Conservation (phyloP, 2,329 filamentous ascomycete species). For the Ophiocordyceps australis region DNA sequence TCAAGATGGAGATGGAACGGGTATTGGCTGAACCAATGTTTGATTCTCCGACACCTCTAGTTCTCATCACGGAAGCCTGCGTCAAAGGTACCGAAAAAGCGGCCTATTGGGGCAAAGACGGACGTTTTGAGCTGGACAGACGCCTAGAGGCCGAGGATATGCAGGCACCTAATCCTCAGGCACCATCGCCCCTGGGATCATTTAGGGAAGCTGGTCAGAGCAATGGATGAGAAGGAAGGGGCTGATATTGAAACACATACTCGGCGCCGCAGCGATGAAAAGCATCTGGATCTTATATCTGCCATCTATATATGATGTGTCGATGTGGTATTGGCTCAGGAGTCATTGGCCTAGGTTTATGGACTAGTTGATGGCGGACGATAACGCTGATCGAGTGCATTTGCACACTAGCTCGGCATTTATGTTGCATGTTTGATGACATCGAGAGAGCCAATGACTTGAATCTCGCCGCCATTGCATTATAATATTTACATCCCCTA, state of each 20-base stretch:
- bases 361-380: no score
- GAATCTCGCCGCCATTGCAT: constrained; percentile 19
- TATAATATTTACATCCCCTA: constrained; percentile 24
- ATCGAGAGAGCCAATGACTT: constrained; percentile 12
- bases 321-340: no score
- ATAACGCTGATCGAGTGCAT: no score
- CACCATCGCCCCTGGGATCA: constrained; percentile 17
- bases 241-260: no score
- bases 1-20: constrained; percentile 68
- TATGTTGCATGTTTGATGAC: constrained; percentile 6
- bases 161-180: constrained; percentile 5
- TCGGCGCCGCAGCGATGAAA: no score
- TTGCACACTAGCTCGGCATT: no score
- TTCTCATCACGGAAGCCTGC: constrained; percentile 54
- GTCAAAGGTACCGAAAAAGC: constrained; percentile 43
- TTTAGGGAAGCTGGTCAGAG: constrained; percentile 27
- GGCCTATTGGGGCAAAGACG: constrained; percentile 50
- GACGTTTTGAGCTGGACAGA: constrained; percentile 50
- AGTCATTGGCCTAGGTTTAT: no score
- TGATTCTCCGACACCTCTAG: constrained; percentile 58
- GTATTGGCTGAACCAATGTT: constrained; percentile 69
- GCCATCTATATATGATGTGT: no score
- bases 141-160: constrained; percentile 46
- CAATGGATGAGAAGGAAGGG: constrained; percentile 24
- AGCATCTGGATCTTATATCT: no score